Evolutionary conservation across 2,329 filamentous ascomycete species (phyloP).

Genomic region (Colletotrichum scovillei): DNA sequence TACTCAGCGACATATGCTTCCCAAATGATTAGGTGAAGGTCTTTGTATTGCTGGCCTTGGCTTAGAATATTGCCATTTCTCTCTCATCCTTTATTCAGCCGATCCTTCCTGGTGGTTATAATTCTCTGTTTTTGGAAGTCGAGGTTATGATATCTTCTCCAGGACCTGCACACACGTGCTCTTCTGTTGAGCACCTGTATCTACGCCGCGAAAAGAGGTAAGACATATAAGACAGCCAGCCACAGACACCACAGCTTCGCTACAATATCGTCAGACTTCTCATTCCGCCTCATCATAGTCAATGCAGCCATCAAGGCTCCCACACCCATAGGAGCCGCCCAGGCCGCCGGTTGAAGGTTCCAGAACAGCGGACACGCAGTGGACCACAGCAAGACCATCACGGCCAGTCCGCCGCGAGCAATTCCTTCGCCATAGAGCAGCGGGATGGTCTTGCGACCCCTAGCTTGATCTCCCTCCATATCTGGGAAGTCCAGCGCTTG

Average conservation of each 20-base stretch:
- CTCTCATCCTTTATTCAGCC: no score
- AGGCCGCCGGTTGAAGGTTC: background rate
- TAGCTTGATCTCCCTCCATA: constrained; percentile 41
- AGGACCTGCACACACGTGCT: no score
- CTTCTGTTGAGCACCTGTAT: no score
- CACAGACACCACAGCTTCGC: constrained; percentile 42
- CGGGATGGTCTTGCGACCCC: constrained; percentile 42
- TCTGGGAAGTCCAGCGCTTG: constrained; percentile 42
- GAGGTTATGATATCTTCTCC: no score
- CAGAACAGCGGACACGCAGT: background rate
- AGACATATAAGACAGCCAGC: constrained; percentile 38
- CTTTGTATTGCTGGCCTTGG: no score
- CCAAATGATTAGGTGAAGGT: no score
- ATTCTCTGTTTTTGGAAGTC: no score
- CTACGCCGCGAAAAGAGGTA: constrained; percentile 30
- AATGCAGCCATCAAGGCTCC: constrained; percentile 29
- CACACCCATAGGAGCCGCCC: constrained; percentile 10
- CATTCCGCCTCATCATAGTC: constrained; percentile 33
- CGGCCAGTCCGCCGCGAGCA: constrained; percentile 34
- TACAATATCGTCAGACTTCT: constrained; percentile 39
- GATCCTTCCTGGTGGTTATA: no score
- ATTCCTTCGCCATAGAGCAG: constrained; percentile 40
- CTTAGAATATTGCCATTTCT: no score
- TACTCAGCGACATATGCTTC: no score
- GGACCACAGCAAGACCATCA: constrained; percentile 33